These are phyloP conservation scores for Penicillium ochrochloron DNA, from an alignment of 495 filamentous ascomycete genomes.

Conservation along the genomic window DNA sequence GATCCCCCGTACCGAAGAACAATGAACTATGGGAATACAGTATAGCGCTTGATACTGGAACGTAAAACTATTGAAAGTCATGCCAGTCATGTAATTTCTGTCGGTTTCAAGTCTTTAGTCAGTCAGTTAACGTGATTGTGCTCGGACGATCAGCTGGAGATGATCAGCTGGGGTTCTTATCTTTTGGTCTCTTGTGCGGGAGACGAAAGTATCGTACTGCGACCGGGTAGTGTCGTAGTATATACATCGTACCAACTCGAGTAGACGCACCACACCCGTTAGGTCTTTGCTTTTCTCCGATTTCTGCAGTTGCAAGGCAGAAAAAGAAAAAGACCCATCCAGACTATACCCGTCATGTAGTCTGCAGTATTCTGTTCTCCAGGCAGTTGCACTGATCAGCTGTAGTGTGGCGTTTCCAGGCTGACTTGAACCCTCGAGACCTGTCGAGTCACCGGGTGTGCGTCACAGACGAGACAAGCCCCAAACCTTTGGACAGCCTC, in stretches of 20 bases:
- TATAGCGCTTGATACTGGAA: neutral
- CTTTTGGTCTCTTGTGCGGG: neutral
- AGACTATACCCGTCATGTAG: neutral
- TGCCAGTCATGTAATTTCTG: neutral
- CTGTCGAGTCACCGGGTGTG: slow-evolving; percentile 40
- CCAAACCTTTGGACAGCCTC: neutral
- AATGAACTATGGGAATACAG: neutral
- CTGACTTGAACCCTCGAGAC: slow-evolving; percentile 27
- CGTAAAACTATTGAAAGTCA: neutral
- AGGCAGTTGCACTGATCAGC: slow-evolving; percentile 19
- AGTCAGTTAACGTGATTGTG: neutral
- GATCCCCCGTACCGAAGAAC: neutral
- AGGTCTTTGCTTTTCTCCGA: slow-evolving; percentile 1
- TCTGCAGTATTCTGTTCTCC: neutral
- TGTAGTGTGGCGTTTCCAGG: slow-evolving; percentile 29
- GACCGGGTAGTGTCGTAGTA: neutral
- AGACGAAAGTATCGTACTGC: neutral
- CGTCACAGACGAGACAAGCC: slow-evolving; percentile 29
- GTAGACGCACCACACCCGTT: neutral
- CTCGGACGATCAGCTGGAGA: neutral
- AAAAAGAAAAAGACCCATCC: neutral
- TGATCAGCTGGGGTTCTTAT: slow-evolving; percentile 11
- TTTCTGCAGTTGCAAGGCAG: slow-evolving; percentile 3
- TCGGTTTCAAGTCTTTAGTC: neutral
- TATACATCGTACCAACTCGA: neutral